Evolutionary conservation across 345 rosid species (phyloP), one percentile per base, ranked within the genome.

Genomic region (Gossypium mustelinum): DNA sequence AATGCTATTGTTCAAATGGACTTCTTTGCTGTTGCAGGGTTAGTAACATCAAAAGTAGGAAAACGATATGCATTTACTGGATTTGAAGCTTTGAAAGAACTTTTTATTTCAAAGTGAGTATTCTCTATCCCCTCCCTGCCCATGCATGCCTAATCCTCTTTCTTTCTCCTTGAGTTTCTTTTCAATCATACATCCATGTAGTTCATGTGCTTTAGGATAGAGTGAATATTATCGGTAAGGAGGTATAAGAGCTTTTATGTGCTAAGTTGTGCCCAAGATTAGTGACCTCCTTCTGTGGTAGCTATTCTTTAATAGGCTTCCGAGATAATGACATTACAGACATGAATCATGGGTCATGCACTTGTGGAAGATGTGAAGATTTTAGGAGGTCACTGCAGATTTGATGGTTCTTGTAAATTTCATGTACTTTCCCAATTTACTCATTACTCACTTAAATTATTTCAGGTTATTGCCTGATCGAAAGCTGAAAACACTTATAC

Each of bases 11-110:
- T 44, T 66, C 29, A 44, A 66, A 66, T 66, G 25, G 29, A 66
- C 25, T 66, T 65, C 14, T 66, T 43, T 9, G 11, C 52, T 67
- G 47, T 79, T 86, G 87, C 75, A 94, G 98, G 98, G 79, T 86
- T 93, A 94, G 92, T 93, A 63, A 89, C 94, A 29, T 90, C 98
- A 52, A 95, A 93, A 77, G 98, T 93, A 51, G 99, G 99, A 45
- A 95, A 91, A 81, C 85, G 98, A 50, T 94, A 87, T 87, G 98
- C 98, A 43, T 81, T 95, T 69, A 89, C 84, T 11, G 97, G 98
- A 43, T 92, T 93, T 82, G 97, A 93, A 79, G 94, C 92, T 72
- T 73, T 95, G 56, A 89, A 86, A 72, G 97, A 95, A 79, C 90
- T 91, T 64, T 91, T 95, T 76, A 79, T 88, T 81, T 82, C 88